Conservation (phyloP, 2,329 filamentous ascomycete genomes). For the Monilinia fructicola region DNA sequence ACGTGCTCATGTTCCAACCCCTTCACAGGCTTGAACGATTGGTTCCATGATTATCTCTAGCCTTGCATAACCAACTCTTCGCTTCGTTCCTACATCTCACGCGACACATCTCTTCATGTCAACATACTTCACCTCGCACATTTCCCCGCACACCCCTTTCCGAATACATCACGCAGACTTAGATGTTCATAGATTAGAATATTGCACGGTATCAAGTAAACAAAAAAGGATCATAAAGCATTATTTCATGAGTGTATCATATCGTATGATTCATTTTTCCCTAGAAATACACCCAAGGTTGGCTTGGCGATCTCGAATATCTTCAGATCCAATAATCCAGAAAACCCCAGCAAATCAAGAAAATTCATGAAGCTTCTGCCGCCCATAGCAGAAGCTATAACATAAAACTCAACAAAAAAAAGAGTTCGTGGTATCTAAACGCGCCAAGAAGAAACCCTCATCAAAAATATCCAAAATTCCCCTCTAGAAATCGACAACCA, state of each 20-base stretch:
- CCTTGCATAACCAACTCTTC: neutral
- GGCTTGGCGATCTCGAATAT: neutral
- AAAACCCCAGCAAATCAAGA: neutral
- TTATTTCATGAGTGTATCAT: slow-evolving; percentile 1
- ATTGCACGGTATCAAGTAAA: neutral
- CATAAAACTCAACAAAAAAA: slow-evolving; percentile 24
- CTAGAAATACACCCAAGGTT: neutral
- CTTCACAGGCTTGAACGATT: neutral
- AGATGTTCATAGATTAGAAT: neutral
- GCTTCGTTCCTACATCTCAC: neutral
- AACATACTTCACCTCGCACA: neutral
- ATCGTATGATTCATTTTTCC: neutral
- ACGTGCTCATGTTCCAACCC: neutral
- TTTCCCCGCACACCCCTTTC: too few relatives aligned
- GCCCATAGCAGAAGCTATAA: slow-evolving; percentile 15
- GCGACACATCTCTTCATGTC: neutral
- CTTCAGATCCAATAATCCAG: neutral
- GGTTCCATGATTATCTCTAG: neutral
- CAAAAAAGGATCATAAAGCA: neutral
- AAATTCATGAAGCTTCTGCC: neutral
- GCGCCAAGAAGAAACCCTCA: slow-evolving; percentile 30
- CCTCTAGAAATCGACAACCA: slow-evolving; percentile 16
- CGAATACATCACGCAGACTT: neutral
- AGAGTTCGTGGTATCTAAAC: slow-evolving; percentile 39
- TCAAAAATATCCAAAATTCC: slow-evolving; percentile 18